Evolutionary conservation across 2,329 filamentous ascomycete genomes (phyloP).

Genomic region (Aureobasidium sp.): DNA sequence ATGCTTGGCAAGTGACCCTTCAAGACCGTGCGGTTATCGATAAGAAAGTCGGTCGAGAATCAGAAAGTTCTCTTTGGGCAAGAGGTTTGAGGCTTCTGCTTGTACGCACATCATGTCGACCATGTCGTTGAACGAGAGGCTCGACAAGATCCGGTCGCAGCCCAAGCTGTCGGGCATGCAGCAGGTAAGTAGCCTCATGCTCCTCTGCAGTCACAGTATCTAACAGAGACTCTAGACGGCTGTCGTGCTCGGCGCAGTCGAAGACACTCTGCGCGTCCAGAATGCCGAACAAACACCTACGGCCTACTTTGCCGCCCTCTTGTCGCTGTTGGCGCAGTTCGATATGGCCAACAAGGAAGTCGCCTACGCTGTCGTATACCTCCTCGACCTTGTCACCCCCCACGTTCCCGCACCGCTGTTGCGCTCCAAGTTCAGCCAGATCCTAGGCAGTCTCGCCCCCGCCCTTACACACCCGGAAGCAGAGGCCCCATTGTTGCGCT

Average conservation of each 20-base stretch:
- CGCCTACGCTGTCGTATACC: slow-evolving; percentile 80
- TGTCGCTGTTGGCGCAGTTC: slow-evolving; percentile 77
- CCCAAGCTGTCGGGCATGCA: slow-evolving; percentile 94
- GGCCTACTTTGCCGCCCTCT: slow-evolving; percentile 89
- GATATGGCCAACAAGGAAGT: slow-evolving; percentile 72
- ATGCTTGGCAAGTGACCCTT: not conserved
- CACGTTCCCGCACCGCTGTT: slow-evolving; percentile 79
- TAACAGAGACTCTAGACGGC: slow-evolving; percentile 52
- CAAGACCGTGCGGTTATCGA: slow-evolving; percentile 1
- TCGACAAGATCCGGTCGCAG: slow-evolving; percentile 87
- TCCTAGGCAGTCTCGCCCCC: slow-evolving; percentile 77
- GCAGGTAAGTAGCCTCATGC: slow-evolving; percentile 38
- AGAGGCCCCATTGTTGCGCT: slow-evolving; percentile 76
- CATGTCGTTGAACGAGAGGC: slow-evolving; percentile 72
- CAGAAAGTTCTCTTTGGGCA: not conserved
- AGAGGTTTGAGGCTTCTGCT: not conserved
- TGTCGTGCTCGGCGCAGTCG: slow-evolving; percentile 81
- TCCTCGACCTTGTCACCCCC: slow-evolving; percentile 85
- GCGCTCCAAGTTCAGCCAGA: slow-evolving; percentile 89
- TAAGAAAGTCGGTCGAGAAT: not conserved
- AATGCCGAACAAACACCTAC: slow-evolving; percentile 76
- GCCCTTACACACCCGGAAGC: slow-evolving; percentile 71
- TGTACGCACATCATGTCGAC: slow-evolving; percentile 13
- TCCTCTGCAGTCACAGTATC: not conserved
- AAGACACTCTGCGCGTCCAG: slow-evolving; percentile 85